Evolutionary conservation across 1,284 basidiomycete species (phyloP), one percentile per base, ranked within the genome.

Genomic region (Tremellales sp.): DNA sequence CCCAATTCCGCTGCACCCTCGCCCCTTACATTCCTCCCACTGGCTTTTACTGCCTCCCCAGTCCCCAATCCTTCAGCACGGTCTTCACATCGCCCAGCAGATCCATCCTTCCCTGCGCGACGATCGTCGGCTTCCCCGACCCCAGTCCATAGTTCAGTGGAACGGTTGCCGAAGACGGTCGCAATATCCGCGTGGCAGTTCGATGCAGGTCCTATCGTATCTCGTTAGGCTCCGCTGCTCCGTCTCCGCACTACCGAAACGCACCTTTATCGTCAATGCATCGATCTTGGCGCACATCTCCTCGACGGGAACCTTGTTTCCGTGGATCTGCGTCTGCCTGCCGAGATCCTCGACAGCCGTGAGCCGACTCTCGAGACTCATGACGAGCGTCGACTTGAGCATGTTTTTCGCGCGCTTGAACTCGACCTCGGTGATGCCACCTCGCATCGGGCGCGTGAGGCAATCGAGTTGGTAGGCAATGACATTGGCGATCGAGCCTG

Each of bases 221-320:
- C 32, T 22, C 21, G 26, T 36, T 14, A 40, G 37, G 13, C 6
- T 29, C 19, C 14, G 38, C 38, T 13, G 37, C n/a, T 26, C 8
- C 12, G 13, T n/a, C 26, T 40, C 4, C 6, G 24, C 3, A 31
- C 18, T 21, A 21, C 12, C 9, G 79, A 57, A 88, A 86, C 45
- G 93, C 74, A 40, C 85, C 28, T 81, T 79, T 10, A 86, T 68
- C 16, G 84, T 84, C 43, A 98, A 82, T 37, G 78, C 76, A 71
- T 94, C 90, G 54, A 98, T 91, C 68, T 84, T 85, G 10, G 81
- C 82, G 51, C 86, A 87, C 94, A 97, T 97, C 70, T 97, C 92
- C 26, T 83, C 80, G 21, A 94, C 80, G 4, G 86, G 82, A 36
- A 97, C 80, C 70, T 88, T 92, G 61, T 86, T 83, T 47, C 85